Conservation (phyloP, 2,329 filamentous ascomycete species). For the Ambrosiella beaveri region DNA sequence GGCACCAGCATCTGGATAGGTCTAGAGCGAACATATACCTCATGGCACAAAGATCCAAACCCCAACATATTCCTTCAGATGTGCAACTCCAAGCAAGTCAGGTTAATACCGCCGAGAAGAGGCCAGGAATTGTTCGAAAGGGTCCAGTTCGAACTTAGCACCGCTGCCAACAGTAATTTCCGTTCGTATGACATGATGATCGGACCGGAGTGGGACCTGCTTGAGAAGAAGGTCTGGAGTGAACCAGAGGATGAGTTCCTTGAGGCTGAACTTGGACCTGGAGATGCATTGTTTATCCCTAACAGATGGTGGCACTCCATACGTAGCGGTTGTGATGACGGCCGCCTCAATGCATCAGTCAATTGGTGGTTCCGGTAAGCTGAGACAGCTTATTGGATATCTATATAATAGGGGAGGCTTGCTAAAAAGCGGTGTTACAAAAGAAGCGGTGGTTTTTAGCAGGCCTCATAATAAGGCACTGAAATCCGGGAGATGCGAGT, state of each 20-base stretch:
- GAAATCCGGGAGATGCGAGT: too few relatives aligned
- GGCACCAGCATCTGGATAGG: conserved; percentile 79
- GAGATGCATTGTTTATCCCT: conserved; percentile 26
- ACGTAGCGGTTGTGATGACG: conserved; percentile 21
- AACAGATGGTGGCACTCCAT: conserved; percentile 31
- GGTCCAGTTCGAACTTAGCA: conserved; percentile 27
- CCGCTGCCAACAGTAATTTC: conserved; percentile 31
- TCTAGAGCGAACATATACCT: conserved; percentile 70
- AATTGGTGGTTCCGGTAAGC: conserved; percentile 31
- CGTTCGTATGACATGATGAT: conserved; percentile 85
- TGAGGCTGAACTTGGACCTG: conserved; percentile 41
- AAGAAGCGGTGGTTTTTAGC: too few relatives aligned
- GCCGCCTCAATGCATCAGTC: conserved; percentile 25
- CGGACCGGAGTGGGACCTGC: conserved; percentile 46
- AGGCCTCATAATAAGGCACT: too few relatives aligned
- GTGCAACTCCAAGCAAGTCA: conserved; percentile 51
- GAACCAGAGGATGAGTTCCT: conserved; percentile 20
- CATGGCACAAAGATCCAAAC: conserved; percentile 83
- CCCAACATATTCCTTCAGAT: conserved; percentile 84
- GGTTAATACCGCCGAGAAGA: conserved; percentile 47
- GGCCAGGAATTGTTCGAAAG: conserved; percentile 48
- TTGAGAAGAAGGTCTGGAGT: conserved; percentile 58
- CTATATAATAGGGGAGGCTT: not conserved
- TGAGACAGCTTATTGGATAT: not conserved
- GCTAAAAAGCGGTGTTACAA: too few relatives aligned